Conservation (phyloP, 2,329 filamentous ascomycete species). For the Ustilaginoidea virens region DNA sequence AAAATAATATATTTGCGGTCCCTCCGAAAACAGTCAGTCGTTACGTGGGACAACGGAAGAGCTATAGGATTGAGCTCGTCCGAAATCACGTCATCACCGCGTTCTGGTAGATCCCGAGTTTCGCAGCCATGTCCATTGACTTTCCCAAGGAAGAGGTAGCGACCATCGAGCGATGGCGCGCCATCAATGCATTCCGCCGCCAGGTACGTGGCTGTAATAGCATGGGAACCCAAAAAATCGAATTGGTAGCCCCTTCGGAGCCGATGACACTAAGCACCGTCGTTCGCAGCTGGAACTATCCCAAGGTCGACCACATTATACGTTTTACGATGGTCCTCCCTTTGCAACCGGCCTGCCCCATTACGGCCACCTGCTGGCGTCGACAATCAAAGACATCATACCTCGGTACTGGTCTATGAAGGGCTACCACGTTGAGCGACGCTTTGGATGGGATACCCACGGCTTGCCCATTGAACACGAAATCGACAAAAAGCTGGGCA, state of each 20-base stretch:
- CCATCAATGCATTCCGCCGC: constrained; percentile 79
- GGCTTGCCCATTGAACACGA: constrained; percentile 92
- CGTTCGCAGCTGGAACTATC: constrained; percentile 61
- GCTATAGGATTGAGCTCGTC: too few relatives aligned
- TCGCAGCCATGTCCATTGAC: constrained; percentile 69
- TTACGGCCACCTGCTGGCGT: constrained; percentile 65
- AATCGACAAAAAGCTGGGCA: constrained; percentile 90
- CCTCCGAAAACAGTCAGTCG: too few relatives aligned
- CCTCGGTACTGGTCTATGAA: constrained; percentile 97
- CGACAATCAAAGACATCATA: constrained; percentile 95
- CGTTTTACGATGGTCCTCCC: constrained; percentile 83
- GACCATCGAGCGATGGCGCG: constrained; percentile 73
- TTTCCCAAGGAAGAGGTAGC: constrained; percentile 86
- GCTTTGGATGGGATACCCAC: constrained; percentile 92
- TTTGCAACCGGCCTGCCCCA: constrained; percentile 59
- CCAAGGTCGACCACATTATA: constrained; percentile 68
- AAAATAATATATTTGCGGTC: too few relatives aligned
- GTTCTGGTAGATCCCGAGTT: neutral
- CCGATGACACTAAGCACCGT: too few relatives aligned
- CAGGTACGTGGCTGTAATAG: constrained; percentile 43
- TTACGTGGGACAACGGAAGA: too few relatives aligned
- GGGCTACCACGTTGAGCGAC: constrained; percentile 77
- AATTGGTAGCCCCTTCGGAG: too few relatives aligned
- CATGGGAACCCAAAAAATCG: too few relatives aligned
- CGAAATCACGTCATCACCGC: too few relatives aligned